These are phyloP conservation scores for Penicillium arizonense DNA, from an alignment of 495 filamentous ascomycete species.

Conservation along the genomic window DNA sequence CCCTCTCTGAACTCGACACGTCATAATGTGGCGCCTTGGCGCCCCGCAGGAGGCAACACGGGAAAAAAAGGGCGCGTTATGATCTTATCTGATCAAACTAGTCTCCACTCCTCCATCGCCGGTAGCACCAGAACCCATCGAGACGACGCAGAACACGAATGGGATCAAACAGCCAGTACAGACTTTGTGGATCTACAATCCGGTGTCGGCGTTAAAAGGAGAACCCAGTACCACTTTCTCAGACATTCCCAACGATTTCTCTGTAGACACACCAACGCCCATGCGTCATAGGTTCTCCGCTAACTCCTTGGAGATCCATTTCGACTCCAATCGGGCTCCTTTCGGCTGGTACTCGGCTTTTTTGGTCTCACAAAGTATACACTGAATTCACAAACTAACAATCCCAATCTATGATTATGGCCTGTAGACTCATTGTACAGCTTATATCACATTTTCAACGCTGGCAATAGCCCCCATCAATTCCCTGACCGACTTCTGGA, in stretches of 20 bases:
- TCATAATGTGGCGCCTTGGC: slow-evolving; percentile 6
- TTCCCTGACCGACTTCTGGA: slow-evolving; percentile 44
- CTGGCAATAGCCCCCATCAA: slow-evolving; percentile 48
- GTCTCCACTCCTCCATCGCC: slow-evolving; percentile 20
- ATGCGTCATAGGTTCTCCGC: neutral
- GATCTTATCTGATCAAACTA: slow-evolving; percentile 31
- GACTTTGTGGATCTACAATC: slow-evolving; percentile 8
- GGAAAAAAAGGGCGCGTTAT: slow-evolving; percentile 11
- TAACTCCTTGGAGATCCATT: neutral
- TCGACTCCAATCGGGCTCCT: neutral
- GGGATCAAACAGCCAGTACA: neutral
- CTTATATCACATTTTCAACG: slow-evolving; percentile 39
- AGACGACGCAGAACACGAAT: slow-evolving; percentile 14
- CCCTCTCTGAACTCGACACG: neutral
- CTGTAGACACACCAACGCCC: neutral
- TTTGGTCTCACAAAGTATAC: neutral
- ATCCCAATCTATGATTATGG: neutral
- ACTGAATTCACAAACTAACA: neutral
- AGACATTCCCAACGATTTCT: neutral
- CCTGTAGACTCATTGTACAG: neutral
- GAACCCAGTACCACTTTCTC: neutral
- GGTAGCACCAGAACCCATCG: slow-evolving; percentile 3
- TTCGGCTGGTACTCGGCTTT: neutral
- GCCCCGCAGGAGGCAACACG: slow-evolving; percentile 8
- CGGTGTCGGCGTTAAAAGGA: slow-evolving; percentile 14